Evolutionary conservation across 2,329 filamentous ascomycete genomes (phyloP).

Genomic region (Penicillium thymicola): DNA sequence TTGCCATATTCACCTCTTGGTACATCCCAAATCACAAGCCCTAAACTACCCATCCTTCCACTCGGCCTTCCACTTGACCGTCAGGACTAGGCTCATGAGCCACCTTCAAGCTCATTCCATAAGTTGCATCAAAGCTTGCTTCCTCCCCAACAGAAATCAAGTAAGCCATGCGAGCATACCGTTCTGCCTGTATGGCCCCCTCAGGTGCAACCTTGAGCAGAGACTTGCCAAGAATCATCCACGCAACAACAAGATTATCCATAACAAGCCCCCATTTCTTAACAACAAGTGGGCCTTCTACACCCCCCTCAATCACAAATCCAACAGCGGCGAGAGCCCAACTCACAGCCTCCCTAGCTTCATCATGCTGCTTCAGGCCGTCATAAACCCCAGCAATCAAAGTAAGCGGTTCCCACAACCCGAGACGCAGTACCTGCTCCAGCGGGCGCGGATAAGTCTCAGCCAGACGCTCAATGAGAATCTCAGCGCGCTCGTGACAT

Average conservation of each 20-base stretch:
- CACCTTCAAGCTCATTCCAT: constrained; percentile 7
- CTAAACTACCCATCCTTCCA: neutral
- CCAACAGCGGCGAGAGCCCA: neutral
- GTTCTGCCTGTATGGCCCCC: constrained; percentile 21
- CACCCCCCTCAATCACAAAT: neutral
- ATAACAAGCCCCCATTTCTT: constrained; percentile 31
- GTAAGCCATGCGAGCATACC: constrained; percentile 34
- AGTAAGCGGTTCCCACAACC: neutral
- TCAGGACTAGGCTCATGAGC: too few relatives aligned
- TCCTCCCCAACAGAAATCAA: constrained; percentile 36
- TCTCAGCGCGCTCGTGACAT: neutral
- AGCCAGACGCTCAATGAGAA: neutral
- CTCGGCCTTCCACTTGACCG: neutral
- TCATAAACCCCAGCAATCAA: neutral
- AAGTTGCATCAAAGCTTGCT: constrained; percentile 26
- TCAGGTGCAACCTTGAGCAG: constrained; percentile 23
- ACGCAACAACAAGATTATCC: constrained; percentile 26
- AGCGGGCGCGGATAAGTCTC: neutral
- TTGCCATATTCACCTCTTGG: neutral
- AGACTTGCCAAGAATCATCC: constrained; percentile 25
- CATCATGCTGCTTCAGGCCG: too few relatives aligned
- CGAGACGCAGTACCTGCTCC: neutral
- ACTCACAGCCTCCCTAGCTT: neutral
- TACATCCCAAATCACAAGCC: neutral
- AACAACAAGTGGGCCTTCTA: neutral